Evolutionary conservation across 305 asterid species (phyloP).

Genomic region (Fraxinus greggii): DNA sequence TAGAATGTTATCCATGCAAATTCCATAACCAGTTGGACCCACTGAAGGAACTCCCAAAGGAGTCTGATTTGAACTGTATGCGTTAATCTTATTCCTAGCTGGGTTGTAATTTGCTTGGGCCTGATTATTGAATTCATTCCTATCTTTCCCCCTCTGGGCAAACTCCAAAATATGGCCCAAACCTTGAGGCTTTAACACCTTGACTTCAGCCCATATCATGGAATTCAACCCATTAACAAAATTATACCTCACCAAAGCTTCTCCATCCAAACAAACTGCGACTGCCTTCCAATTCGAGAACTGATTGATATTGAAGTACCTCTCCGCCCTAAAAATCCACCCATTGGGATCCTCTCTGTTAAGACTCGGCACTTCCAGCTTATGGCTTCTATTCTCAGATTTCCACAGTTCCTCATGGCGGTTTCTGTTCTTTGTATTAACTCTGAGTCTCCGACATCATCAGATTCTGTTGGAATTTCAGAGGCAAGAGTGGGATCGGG

Average conservation of each 20-base stretch:
- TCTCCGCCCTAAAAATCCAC: not conserved
- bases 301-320: not conserved
- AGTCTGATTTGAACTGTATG: not conserved
- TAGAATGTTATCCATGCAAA: not conserved
- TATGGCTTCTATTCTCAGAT: not conserved
- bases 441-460: not conserved
- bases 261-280: not conserved
- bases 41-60: too few species aligned
- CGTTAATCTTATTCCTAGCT: not conserved
- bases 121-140: not conserved
- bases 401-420: not conserved
- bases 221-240: not conserved
- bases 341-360: not conserved
- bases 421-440: not conserved
- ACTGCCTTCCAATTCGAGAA: not conserved
- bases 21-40: too few species aligned
- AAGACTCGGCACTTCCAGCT: not conserved
- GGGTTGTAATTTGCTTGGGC: not conserved
- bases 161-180: not conserved
- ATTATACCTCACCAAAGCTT: not conserved
- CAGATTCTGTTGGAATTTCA: not conserved
- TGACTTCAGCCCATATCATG: not conserved
- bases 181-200: not conserved
- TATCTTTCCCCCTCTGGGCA: not conserved
- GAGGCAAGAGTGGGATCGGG: not conserved